Conservation (phyloP, 306 rosid genomes). For the Echinosophora koreensis region DNA sequence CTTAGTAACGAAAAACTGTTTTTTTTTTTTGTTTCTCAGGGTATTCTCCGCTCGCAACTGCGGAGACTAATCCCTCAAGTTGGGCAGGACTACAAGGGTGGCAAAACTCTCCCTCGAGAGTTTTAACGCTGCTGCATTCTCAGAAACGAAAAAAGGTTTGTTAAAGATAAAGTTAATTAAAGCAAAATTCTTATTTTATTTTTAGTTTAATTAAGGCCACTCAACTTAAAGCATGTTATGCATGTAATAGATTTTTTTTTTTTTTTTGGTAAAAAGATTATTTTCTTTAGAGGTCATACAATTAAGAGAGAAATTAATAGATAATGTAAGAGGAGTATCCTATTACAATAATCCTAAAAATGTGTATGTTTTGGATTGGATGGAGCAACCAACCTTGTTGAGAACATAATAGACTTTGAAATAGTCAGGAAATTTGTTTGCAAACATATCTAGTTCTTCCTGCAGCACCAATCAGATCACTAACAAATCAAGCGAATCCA, state of each 20-base stretch:
- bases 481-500: background rate
- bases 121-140: no score
- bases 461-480: conserved; percentile 35
- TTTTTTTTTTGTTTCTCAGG: no score
- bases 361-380: background rate
- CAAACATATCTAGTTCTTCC: conserved; percentile 59
- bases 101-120: no score
- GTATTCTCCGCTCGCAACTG: no score
- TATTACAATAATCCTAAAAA: conserved; percentile 1
- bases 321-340: background rate
- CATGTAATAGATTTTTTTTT: no score
- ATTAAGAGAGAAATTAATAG: background rate
- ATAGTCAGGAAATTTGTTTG: conserved; percentile 40
- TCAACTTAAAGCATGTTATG: background rate
- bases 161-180: background rate
- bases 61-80: no score
- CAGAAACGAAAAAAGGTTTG: no score
- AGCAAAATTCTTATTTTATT: background rate
- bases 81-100: no score
- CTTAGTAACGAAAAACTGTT: no score
- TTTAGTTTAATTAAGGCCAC: background rate
- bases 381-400: conserved; percentile 51
- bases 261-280: no score
- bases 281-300: background rate
- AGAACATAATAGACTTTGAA: conserved; percentile 59